A percentile compares a stretch with the other conserved stretches of the same genome.
Conservation (phyloP, 2,329 filamentous ascomycete species). For the Aspergillus hortae region DNA sequence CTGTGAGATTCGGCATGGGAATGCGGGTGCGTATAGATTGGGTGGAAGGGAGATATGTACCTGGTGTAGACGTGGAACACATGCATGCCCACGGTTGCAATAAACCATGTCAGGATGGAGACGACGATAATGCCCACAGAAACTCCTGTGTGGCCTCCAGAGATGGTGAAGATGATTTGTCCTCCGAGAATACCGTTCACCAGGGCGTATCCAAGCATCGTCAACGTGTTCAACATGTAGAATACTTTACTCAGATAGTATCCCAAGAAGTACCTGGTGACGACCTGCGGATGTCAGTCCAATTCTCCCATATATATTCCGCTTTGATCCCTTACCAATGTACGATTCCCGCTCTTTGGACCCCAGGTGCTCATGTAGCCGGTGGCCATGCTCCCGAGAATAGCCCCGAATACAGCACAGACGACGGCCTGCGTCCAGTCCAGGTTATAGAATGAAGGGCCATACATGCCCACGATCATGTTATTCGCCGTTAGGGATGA, state of each 20-base stretch:
- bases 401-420: slow-evolving; percentile 31
- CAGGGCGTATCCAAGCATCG: slow-evolving; percentile 40
- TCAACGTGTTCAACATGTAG: slow-evolving; percentile 37
- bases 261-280: slow-evolving; percentile 38
- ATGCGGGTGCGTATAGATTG: background rate
- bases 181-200: slow-evolving; percentile 39
- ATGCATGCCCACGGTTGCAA: slow-evolving; percentile 36
- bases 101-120: slow-evolving; percentile 28
- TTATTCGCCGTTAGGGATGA: slow-evolving; percentile 37
- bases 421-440: slow-evolving; percentile 36
- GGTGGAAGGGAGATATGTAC: background rate
- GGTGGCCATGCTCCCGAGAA: slow-evolving; percentile 27
- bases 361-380: slow-evolving; percentile 41
- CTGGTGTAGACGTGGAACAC: slow-evolving; percentile 42
- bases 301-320: background rate
- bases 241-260: slow-evolving; percentile 38
- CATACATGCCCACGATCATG: slow-evolving; percentile 36
- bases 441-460: slow-evolving; percentile 34
- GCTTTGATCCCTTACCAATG: slow-evolving; percentile 25
- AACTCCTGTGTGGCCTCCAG: slow-evolving; percentile 31
- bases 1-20: background rate
- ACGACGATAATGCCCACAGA: slow-evolving; percentile 34
- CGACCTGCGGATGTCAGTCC: slow-evolving; percentile 22
- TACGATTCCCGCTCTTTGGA: slow-evolving; percentile 37
- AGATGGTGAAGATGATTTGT: slow-evolving; percentile 38